Percentiles rank a stretch among this genome's conserved stretches.
phyloP scores from a whole-genome alignment of 495 filamentous ascomycete species.

The Pyrenopolyporus hunteri region DNA sequence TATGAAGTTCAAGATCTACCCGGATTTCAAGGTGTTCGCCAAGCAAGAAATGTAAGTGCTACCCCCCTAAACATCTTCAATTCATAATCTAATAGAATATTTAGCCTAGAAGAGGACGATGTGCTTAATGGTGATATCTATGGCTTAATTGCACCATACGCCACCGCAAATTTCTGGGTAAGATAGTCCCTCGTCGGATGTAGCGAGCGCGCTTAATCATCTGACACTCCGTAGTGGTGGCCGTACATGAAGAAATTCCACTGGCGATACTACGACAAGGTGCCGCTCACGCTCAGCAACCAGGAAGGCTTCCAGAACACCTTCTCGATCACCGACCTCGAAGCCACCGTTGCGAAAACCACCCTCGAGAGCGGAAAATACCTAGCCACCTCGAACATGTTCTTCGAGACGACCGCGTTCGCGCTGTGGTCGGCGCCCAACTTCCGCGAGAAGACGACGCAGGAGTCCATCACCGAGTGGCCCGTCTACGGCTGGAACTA shows the following conservation, averaged over 20 bases:
- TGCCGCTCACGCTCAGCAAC: conserved; percentile 45
- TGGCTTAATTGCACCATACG: conserved; percentile 55
- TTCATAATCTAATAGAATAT: conserved; percentile 4
- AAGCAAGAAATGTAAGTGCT: conserved; percentile 51
- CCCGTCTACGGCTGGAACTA: conserved; percentile 60
- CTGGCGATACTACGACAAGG: conserved; percentile 56
- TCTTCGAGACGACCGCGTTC: conserved; percentile 56
- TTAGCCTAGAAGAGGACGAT: conserved; percentile 51
- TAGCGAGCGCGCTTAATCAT: no score
- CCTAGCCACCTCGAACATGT: conserved; percentile 55
- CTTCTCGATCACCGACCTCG: conserved; percentile 53
- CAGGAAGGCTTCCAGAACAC: conserved; percentile 59
- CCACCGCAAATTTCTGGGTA: conserved; percentile 58
- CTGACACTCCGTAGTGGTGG: conserved; percentile 51
- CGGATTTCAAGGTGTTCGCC: conserved; percentile 56
- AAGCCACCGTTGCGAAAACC: conserved; percentile 48
- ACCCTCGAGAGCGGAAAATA: conserved; percentile 56
- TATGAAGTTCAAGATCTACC: conserved; percentile 54
- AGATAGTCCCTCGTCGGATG: no score
- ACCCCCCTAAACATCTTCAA: neutral
- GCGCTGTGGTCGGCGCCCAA: conserved; percentile 53
- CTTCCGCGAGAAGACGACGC: conserved; percentile 57
- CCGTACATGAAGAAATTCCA: conserved; percentile 57
- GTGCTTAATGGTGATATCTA: conserved; percentile 56
- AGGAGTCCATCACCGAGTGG: conserved; percentile 47